These are phyloP conservation scores for Rhizopus sp. DNA, from an alignment of 371 early-diverging fungal genomes.

Conservation along the genomic window DNA sequence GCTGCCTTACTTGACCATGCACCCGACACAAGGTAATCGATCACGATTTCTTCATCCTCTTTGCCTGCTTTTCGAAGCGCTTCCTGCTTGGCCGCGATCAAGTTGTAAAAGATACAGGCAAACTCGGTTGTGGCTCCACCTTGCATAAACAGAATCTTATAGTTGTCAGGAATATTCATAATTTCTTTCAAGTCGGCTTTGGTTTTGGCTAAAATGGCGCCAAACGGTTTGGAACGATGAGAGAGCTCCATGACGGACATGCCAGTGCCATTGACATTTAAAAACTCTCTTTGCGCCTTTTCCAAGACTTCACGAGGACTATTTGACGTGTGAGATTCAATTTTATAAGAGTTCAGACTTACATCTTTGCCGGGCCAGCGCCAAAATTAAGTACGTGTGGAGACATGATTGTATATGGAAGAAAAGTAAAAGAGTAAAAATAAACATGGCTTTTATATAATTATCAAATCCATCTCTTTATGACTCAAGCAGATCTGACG, in stretches of 20 bases:
- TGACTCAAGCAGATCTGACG: slow-evolving; percentile 1
- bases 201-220: slow-evolving; percentile 70
- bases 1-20: slow-evolving; percentile 91
- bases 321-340: neutral
- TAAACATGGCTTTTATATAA: neutral
- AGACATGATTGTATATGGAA: slow-evolving; percentile 5
- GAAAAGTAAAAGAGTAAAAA: neutral
- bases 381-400: slow-evolving; percentile 77
- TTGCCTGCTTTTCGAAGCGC: slow-evolving; percentile 37
- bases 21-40: slow-evolving; percentile 94
- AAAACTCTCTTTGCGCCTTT: slow-evolving; percentile 78
- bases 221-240: slow-evolving; percentile 88
- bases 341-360: slow-evolving; percentile 12
- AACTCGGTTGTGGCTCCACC: slow-evolving; percentile 96
- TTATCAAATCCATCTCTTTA: neutral
- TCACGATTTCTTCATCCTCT: slow-evolving; percentile 44
- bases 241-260: slow-evolving; percentile 94
- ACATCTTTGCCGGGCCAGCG: slow-evolving; percentile 91
- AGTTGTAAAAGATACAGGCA: slow-evolving; percentile 85
- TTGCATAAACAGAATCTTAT: slow-evolving; percentile 91
- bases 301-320: slow-evolving; percentile 79
- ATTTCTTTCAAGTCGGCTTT: slow-evolving; percentile 70
- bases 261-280: slow-evolving; percentile 80
- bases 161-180: slow-evolving; percentile 83
- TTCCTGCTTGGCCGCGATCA: slow-evolving; percentile 70